Evolutionary conservation across 2,329 filamentous ascomycete species (phyloP).

Genomic region (Fusarium anguioides): DNA sequence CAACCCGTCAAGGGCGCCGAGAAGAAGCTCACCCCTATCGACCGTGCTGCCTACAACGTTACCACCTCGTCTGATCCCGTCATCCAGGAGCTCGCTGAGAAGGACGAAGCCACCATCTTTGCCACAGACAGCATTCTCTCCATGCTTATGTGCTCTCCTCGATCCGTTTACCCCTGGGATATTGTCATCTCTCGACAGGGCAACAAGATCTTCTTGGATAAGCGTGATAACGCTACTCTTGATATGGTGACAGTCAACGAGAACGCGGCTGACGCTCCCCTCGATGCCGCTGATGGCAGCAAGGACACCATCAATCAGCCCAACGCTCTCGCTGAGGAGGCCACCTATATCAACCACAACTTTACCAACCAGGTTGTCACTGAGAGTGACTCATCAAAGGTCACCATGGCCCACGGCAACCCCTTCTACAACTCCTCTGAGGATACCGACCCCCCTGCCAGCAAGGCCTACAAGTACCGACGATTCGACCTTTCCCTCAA

Average conservation of each 20-base stretch:
- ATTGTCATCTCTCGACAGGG: slow-evolving; percentile 92
- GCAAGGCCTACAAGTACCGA: slow-evolving; percentile 98
- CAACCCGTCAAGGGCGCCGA: slow-evolving; percentile 88
- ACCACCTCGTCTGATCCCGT: slow-evolving; percentile 96
- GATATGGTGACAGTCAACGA: slow-evolving; percentile 99
- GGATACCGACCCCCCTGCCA: slow-evolving; percentile 92
- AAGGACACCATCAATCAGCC: slow-evolving; percentile 97
- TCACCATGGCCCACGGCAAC: slow-evolving; percentile 88
- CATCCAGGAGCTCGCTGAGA: slow-evolving; percentile 96
- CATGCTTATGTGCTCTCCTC: slow-evolving; percentile 98
- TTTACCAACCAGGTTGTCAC: slow-evolving; percentile 95
- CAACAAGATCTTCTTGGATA: slow-evolving; percentile 98
- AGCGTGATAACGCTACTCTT: slow-evolving; percentile 92
- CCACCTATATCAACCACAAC: slow-evolving; percentile 99
- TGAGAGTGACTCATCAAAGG: slow-evolving; percentile 81
- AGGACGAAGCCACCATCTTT: slow-evolving; percentile 95
- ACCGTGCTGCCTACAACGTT: slow-evolving; percentile 97
- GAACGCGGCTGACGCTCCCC: slow-evolving; percentile 93
- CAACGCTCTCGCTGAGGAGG: slow-evolving; percentile 91
- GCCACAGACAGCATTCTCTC: slow-evolving; percentile 97
- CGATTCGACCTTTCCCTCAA: slow-evolving; percentile 95
- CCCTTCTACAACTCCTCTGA: slow-evolving; percentile 97
- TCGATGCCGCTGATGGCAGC: slow-evolving; percentile 90
- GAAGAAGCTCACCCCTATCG: slow-evolving; percentile 86
- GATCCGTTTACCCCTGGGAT: slow-evolving; percentile 98